Percentiles rank a stretch among this genome's conserved stretches.
Evolutionary conservation across 192 early-diverging fungal species (phyloP).

Genomic region (Backusella macrospora): DNA sequence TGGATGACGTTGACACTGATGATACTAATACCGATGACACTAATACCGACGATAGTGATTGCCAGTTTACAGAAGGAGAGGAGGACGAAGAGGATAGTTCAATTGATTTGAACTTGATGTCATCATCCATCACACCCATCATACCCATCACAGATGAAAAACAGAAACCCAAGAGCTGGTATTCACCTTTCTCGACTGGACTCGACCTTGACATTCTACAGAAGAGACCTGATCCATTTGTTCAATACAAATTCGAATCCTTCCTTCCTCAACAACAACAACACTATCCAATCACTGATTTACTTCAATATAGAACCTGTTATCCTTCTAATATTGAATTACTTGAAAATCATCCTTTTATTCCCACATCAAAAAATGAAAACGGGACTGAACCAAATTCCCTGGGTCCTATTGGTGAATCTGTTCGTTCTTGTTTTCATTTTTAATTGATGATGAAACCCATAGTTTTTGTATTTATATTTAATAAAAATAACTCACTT

Average conservation of each 20-base stretch:
- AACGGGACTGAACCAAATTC: neutral
- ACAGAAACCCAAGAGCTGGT: constrained; percentile 3
- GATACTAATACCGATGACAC: neutral
- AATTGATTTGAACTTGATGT: constrained; percentile 1
- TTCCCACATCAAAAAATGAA: constrained; percentile 7
- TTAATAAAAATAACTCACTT: too few relatives aligned
- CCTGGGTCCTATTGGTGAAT: constrained; percentile 5
- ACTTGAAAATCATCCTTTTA: constrained; percentile 21
- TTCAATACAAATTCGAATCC: neutral
- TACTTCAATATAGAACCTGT: too few relatives aligned
- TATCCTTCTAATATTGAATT: constrained; percentile 17
- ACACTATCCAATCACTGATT: neutral
- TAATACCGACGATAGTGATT: neutral
- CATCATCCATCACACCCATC: neutral
- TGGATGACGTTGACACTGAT: neutral
- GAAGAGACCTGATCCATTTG: constrained; percentile 8
- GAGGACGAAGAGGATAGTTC: neutral
- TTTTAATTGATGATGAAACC: neutral
- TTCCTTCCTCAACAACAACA: neutral
- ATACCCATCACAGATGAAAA: constrained; percentile 17
- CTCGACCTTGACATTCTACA: constrained; percentile 25
- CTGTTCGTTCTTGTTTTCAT: neutral
- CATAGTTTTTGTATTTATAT: too few relatives aligned
- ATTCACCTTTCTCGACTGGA: constrained; percentile 26
- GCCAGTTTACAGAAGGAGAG: neutral